Base-by-base conservation (phyloP, 192 early-diverging fungal species). In the Mortierella alpina region DNA sequence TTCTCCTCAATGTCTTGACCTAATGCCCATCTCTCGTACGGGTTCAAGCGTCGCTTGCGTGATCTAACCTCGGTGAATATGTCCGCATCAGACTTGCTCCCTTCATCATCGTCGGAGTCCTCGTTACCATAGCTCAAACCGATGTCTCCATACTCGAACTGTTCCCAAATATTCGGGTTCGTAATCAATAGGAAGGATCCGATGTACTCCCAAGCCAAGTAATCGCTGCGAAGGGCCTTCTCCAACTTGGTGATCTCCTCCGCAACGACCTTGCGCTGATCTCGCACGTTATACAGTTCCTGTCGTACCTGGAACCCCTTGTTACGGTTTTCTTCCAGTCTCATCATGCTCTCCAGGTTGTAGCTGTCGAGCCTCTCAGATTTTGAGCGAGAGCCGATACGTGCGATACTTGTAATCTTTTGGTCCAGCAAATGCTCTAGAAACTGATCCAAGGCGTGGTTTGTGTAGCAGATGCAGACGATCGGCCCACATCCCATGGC, bases 381-480 rank as follows among this genome's bases (percentile, higher is more conserved):
- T 48, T 75, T 78, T 0, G 80, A 82, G 3, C 84, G 79, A 13
- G 73, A 41, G 10, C 90, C 88, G 11, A 91, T 51, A 15, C 90
- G 85, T 39, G 89, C 85, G 51, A 88, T 79, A 4, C 75, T 58
- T 7, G 55, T 46, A 6, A 88, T 66, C 2, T 61, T 78, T 14
- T 62, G 49, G 40, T 89, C 81, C 5, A 90, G 59, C 9, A 91
- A 63, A 57, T 88, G 79, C 56, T 88, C 86, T 1, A 91, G 55
- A 65, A 91, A 91, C 66, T 90, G 88, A 50, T 90, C 90, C 13
- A 91, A 63, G 3, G 90, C 90, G 61, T 90, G 90, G 56, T 91
- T 91, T 14, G 90, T 91, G 56, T 84, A 88, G 49, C 85, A 85
- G n/a, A 91, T 82, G 39, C 81, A 68, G 2, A 91, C 74, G 47